A percentile compares a stretch with the other conserved stretches of the same genome.
Evolutionary conservation across 2,329 filamentous ascomycete genomes (phyloP).

Genomic region (Trichoderma afroharzianum): DNA sequence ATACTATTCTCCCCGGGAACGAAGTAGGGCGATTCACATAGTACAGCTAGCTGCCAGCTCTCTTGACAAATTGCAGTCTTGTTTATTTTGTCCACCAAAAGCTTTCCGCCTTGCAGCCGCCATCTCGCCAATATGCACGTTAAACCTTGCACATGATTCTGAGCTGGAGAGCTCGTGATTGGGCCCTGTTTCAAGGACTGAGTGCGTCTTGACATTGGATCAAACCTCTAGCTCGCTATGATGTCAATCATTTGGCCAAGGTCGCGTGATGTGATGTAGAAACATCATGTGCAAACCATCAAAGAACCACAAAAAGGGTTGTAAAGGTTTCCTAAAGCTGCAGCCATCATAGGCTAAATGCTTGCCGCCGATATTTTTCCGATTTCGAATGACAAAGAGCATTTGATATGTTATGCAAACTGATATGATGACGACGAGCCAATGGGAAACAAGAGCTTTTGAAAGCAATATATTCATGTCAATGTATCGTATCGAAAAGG

Average conservation of each 20-base stretch:
- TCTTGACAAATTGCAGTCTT: background rate
- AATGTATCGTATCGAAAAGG: constrained; percentile 11
- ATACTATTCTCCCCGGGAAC: background rate
- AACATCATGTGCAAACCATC: constrained; percentile 2
- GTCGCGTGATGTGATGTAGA: background rate
- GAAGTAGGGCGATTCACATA: background rate
- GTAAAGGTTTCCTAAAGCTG: background rate
- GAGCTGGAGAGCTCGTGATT: background rate
- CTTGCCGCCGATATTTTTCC: background rate
- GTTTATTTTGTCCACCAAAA: background rate
- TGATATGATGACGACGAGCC: background rate
- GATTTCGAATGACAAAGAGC: background rate
- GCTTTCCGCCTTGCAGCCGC: background rate
- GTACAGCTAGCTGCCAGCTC: background rate
- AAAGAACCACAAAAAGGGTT: background rate
- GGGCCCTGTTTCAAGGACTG: background rate
- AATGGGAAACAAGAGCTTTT: background rate
- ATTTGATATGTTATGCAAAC: background rate
- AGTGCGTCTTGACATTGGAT: background rate
- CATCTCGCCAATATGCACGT: constrained; percentile 1
- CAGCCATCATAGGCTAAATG: constrained; percentile 1
- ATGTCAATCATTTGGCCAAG: background rate
- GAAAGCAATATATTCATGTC: background rate
- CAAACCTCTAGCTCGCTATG: background rate
- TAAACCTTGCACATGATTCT: background rate